A percentile compares a stretch with the other conserved stretches of the same genome.
Evolutionary conservation across 441 rosid genomes (phyloP).

Genomic region (Codiaeum variegatum): DNA sequence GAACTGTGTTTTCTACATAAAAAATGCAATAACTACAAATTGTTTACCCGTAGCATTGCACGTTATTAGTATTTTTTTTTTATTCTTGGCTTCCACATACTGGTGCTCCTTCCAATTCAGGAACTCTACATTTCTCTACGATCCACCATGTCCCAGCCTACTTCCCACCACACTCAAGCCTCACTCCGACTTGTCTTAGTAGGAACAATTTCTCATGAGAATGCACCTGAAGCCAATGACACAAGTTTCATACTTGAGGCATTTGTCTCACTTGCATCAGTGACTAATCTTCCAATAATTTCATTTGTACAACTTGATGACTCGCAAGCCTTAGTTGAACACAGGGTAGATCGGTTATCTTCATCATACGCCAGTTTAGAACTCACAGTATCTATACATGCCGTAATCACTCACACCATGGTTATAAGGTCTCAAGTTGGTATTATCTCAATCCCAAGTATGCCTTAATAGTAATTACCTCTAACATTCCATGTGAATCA

Average conservation of each 20-base stretch:
- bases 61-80: neutral
- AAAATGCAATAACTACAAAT: neutral
- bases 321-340: no score
- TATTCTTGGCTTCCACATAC: neutral
- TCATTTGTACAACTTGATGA: no score
- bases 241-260: no score
- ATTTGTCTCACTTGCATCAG: no score
- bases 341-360: neutral
- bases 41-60: neutral
- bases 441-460: neutral
- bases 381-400: no score
- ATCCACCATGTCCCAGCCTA: neutral
- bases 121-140: neutral
- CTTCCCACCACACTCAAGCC: neutral
- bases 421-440: neutral
- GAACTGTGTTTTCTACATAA: neutral
- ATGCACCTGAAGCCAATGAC: no score
- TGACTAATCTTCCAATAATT: no score
- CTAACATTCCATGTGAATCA: neutral
- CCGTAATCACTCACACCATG: neutral
- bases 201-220: no score
- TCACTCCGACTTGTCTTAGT: no score
- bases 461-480: neutral
- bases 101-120: neutral
- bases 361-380: rapidly evolving